Percentiles rank a stretch among this genome's conserved stretches.
These are phyloP conservation scores for Ustulina deusta DNA, from an alignment of 2,329 filamentous ascomycete species.

Conservation along the genomic window DNA sequence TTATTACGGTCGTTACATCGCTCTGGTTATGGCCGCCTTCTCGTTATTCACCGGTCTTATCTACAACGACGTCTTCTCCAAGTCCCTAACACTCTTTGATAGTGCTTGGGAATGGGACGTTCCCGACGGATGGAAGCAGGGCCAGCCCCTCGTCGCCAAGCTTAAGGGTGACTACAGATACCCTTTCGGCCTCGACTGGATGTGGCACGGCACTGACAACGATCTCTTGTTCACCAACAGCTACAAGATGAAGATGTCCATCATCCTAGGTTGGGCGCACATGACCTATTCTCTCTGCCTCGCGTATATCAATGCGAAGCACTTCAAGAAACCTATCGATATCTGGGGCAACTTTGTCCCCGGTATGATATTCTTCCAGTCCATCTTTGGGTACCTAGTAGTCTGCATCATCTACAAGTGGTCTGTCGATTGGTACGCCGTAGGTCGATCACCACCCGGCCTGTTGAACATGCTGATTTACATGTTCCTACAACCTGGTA, in stretches of 20 bases:
- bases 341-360: constrained; percentile 98
- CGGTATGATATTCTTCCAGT: constrained; percentile 99
- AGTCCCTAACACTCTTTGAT: constrained; percentile 86
- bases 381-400: constrained; percentile 96
- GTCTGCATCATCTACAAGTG: constrained; percentile 98
- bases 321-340: constrained; percentile 95
- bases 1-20: constrained; percentile 98
- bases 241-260: constrained; percentile 99
- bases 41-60: constrained; percentile 97
- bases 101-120: constrained; percentile 87
- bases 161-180: constrained; percentile 84
- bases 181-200: constrained; percentile 94
- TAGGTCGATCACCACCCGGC: constrained; percentile 78
- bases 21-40: constrained; percentile 97
- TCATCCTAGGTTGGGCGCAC: constrained; percentile 95
- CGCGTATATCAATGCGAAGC: constrained; percentile 90
- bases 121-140: constrained; percentile 75
- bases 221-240: constrained; percentile 96
- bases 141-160: constrained; percentile 72
- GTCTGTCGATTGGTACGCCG: constrained; percentile 84
- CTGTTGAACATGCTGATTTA: constrained; percentile 99
- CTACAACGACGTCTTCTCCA: constrained; percentile 98
- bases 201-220: constrained; percentile 97
- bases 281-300: constrained; percentile 99
- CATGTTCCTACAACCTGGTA: constrained; percentile 95